Evolutionary conservation across 192 early-diverging fungal genomes (phyloP), one percentile per base, ranked within the genome.

Genomic region (Coemansia pectinata): DNA sequence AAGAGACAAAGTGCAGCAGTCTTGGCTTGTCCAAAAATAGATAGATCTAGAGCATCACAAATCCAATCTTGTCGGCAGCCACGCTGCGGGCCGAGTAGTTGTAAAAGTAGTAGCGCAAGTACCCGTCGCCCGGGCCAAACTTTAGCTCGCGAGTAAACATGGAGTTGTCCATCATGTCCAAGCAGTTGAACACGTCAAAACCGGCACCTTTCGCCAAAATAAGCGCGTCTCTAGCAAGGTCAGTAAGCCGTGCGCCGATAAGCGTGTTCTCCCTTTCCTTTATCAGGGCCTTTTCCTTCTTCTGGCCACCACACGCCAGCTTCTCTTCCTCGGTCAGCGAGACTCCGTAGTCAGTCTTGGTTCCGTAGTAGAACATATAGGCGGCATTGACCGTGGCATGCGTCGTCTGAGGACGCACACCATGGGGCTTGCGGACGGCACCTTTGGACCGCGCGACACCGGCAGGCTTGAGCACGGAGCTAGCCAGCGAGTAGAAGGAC

Each of bases 401-500:
- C 25, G 48, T 60, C 0, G 65, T 45, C 44, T 61, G 39, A 1
- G 59, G 38, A 1, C 19, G 19, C 25, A 44, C 48, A 11, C 52
- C 72, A 11, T 27, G 44, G 19, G 67, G 41, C 44, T 44, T 42
- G 17, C 45, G 40, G 6, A 59, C 67, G 14, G 23, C 31, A 34
- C 59, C 68, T 64, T 70, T 73, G 79, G 67, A 45, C 39, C 76
- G 65, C 4, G 55, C 15, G 11, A 45, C 59, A 25, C 76, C 85
- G 25, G 87, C 77, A 76, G 93, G 77, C 72, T 89, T 90, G 61
- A 97, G 92, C 29, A 95, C 93, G 2, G 91, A 88, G 55, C 95
- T 96, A n/a, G 96, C 93, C 44, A 99, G 86, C 70, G 88, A 90
- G 84, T 98, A 99, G 86, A 97, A 99, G 5, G 95, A 95, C 64